Evolutionary conservation across 225 moss, liverwort and hornwort genomes (phyloP), one percentile per base, ranked within the genome.

Genomic region (Climacium dendroides): DNA sequence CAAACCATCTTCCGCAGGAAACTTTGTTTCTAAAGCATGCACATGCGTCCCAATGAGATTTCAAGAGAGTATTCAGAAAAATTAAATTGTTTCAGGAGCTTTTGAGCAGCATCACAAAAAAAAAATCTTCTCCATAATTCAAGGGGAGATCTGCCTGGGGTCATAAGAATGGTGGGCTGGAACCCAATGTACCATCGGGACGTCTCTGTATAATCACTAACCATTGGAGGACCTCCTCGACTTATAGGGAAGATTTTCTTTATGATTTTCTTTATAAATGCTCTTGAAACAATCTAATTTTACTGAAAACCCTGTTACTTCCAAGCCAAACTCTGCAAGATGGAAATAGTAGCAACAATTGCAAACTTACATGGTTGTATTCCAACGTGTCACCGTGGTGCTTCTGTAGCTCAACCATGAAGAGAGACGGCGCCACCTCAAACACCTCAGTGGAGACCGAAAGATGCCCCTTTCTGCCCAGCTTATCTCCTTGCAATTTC

Each of bases 391-490:
- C 97, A 69, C 97, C 98, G 63, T 92, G 92, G 39, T 94, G 85
- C 86, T 98, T 98, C 80, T 95, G 96, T 47, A 98, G 88, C 90
- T 98, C 98, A 82, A 98, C 97, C 98, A 98, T 95, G 87, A 95
- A 98, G 67, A 98, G 94, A 86, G 97, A 97, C 54, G 98, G 98
- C 25, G 98, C 97, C 69, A 98, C 97, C 81, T 98, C 97, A 90
- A 98, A 98, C 60, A 98, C 97, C 92, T 98, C 97, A 79, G 97
- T 98, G 29, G 97, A 94, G 45, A 98, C 97, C 66, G 96, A 95
- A 28, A 98, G 95, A 78, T 95, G 96, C 32, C 98, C 98, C 84
- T 98, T 98, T 41, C 97, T 94, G 89, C 98, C 98, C 66, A 94
- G 91, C 85, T 94, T 92, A 55, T 94, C 98, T 83, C 98, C 97